Conservation (phyloP, 192 early-diverging fungal genomes). For the Coemansia erecta region DNA sequence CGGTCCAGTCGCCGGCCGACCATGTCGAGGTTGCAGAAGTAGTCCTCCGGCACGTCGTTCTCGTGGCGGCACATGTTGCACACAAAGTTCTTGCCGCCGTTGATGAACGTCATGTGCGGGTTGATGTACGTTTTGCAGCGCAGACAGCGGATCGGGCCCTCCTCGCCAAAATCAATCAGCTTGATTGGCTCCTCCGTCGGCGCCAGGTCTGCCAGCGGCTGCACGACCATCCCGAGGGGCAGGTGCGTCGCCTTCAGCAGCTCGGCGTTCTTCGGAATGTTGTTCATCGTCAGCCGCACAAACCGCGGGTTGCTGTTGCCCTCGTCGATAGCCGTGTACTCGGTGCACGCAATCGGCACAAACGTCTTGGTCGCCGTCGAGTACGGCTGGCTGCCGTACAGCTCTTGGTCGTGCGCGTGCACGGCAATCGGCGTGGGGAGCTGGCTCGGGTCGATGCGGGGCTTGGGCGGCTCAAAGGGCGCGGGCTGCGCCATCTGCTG, state of each 20-base stretch:
- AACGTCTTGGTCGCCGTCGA: conserved; percentile 66
- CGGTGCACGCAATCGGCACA: conserved; percentile 77
- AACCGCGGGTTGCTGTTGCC: conserved; percentile 92
- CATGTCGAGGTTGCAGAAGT: conserved; percentile 96
- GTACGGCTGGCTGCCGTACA: conserved; percentile 65
- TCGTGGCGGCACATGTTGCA: conserved; percentile 93
- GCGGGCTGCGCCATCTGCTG: conserved; percentile 39
- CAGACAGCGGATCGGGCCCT: conserved; percentile 84
- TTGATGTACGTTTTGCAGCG: conserved; percentile 96
- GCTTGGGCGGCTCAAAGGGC: conserved; percentile 42
- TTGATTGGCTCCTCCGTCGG: conserved; percentile 76
- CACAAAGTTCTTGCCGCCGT: conserved; percentile 87
- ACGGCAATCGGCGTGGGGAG: conserved; percentile 88
- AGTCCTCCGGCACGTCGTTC: conserved; percentile 80
- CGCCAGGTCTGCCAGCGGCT: conserved; percentile 85
- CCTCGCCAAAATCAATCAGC: conserved; percentile 78
- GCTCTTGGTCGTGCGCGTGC: conserved; percentile 76
- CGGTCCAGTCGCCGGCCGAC: conserved; percentile 80
- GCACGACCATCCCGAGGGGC: conserved; percentile 84
- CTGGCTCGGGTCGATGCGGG: conserved; percentile 90
- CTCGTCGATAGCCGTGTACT: conserved; percentile 84
- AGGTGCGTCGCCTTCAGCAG: conserved; percentile 73
- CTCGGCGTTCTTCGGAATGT: conserved; percentile 81
- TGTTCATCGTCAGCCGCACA: conserved; percentile 84
- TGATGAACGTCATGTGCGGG: conserved; percentile 80